A percentile compares a stretch with the other conserved stretches of the same genome.
phyloP scores from a whole-genome alignment of 306 rosid genomes.

The Corylus americana region DNA sequence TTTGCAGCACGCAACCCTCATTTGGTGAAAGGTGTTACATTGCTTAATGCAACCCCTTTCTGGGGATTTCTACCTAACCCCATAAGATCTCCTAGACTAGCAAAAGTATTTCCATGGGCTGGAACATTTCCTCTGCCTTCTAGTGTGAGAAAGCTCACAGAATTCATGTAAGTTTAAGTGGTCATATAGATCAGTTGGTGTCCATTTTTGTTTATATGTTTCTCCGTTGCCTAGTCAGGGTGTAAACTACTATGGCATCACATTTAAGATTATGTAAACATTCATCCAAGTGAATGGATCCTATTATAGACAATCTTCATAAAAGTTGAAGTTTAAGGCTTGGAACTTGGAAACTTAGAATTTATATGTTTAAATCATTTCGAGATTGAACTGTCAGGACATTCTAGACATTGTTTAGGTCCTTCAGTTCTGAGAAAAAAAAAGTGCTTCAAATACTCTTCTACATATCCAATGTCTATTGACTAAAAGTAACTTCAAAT shows the following conservation, averaged over 20 bases:
- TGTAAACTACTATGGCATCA: not conserved
- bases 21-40: constrained; percentile 87
- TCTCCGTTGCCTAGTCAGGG: not conserved
- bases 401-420: not conserved
- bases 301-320: too few relatives aligned
- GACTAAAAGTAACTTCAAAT: not conserved
- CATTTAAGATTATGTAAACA: not conserved
- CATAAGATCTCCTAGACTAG: constrained; percentile 60
- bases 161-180: constrained; percentile 59
- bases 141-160: constrained; percentile 65
- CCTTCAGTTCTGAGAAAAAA: not conserved
- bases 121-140: constrained; percentile 89
- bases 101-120: constrained; percentile 77
- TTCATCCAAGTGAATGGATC: not conserved
- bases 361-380: not conserved
- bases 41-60: constrained; percentile 95
- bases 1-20: constrained; percentile 86
- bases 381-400: not conserved
- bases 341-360: not conserved
- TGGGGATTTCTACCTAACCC: constrained; percentile 95
- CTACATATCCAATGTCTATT: not conserved
- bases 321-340: too few relatives aligned
- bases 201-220: not conserved
- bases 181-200: not conserved
- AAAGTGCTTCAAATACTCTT: constrained; percentile 3